Evolutionary conservation across 768 basidiomycete species (phyloP).

Genomic region (Podaxis mareebaensis): DNA sequence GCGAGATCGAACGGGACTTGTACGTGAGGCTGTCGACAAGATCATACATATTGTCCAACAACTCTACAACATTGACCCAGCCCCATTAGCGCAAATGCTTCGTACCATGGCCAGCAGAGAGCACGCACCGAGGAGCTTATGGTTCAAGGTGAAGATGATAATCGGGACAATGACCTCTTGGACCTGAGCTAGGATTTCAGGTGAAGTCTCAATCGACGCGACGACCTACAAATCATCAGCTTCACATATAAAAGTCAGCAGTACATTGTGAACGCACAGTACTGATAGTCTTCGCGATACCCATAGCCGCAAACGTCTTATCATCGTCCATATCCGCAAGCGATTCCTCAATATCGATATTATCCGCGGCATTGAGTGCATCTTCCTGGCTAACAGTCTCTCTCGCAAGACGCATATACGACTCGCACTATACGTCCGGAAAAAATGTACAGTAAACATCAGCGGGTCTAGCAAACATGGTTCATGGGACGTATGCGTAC

Average conservation of each 20-base stretch:
- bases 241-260: not conserved
- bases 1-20: slow-evolving; percentile 72
- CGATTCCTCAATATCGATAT: slow-evolving; percentile 56
- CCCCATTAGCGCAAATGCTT: not conserved
- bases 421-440: slow-evolving; percentile 58
- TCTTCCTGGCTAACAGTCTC: slow-evolving; percentile 65
- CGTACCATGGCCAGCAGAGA: not conserved
- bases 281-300: slow-evolving; percentile 80
- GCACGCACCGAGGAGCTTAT: slow-evolving; percentile 69
- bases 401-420: slow-evolving; percentile 75
- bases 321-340: slow-evolving; percentile 70
- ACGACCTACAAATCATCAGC: slow-evolving; percentile 53
- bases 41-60: slow-evolving; percentile 87
- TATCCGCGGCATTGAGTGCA: slow-evolving; percentile 36
- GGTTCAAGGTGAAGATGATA: slow-evolving; percentile 74
- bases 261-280: slow-evolving; percentile 48
- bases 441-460: not conserved
- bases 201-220: slow-evolving; percentile 68
- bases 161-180: slow-evolving; percentile 83
- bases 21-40: slow-evolving; percentile 84
- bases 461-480: not conserved
- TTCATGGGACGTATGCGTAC: slow-evolving; percentile 40
- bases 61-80: slow-evolving; percentile 44
- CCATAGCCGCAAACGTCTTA: slow-evolving; percentile 87
- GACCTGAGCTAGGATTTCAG: slow-evolving; percentile 75